Percentiles rank a stretch among this genome's conserved stretches.
These are phyloP conservation scores for Leavenworthia alabamica DNA, from an alignment of 345 rosid species.

Conservation along the genomic window DNA sequence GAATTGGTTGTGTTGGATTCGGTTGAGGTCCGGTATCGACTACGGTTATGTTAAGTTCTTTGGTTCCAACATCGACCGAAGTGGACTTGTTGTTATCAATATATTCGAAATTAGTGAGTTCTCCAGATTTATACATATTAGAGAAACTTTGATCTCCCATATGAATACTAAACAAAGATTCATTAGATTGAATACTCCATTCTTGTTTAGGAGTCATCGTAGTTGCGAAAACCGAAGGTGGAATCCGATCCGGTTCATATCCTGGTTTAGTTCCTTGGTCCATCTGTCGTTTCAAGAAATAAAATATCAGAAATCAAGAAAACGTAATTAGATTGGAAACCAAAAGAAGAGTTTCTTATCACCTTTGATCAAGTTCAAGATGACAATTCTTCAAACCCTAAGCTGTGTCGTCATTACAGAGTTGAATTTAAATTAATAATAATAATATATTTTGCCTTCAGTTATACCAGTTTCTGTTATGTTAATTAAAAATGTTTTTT, in stretches of 20 bases:
- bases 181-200: slow-evolving; percentile 83
- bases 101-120: slow-evolving; percentile 52
- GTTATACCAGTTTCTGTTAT: neutral
- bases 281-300: slow-evolving; percentile 8
- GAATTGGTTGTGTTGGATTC: neutral
- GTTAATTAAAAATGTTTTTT: neutral
- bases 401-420: neutral
- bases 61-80: neutral
- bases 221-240: slow-evolving; percentile 46
- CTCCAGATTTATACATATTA: slow-evolving; percentile 65
- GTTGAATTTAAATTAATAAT: neutral
- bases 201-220: slow-evolving; percentile 46
- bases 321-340: neutral
- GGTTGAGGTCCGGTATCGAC: slow-evolving; percentile 7
- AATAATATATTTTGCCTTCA: neutral
- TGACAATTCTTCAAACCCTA: neutral
- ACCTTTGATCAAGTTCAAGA: slow-evolving; percentile 9
- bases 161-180: slow-evolving; percentile 80
- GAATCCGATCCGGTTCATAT: slow-evolving; percentile 61
- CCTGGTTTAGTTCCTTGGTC: slow-evolving; percentile 23
- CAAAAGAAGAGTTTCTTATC: neutral
- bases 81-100: neutral
- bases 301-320: neutral
- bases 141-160: slow-evolving; percentile 58
- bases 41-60: neutral